Evolutionary conservation across 768 basidiomycete species (phyloP).

Genomic region (Phaeotremella skinneri): DNA sequence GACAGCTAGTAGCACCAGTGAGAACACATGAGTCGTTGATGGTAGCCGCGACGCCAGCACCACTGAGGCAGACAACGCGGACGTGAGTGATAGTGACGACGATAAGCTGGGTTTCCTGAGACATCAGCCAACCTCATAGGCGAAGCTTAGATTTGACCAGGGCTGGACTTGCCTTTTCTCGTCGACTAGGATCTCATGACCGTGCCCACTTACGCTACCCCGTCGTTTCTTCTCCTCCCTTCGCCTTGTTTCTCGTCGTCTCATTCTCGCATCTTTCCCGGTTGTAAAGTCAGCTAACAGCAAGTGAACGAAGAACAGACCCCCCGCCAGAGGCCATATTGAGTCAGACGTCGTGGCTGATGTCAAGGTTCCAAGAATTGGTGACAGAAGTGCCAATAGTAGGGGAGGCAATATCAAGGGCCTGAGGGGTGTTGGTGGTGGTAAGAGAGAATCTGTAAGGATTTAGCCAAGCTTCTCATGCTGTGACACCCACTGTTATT

Average conservation of each 20-base stretch:
- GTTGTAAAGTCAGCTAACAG: conserved; percentile 69
- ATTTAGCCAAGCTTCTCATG: background rate
- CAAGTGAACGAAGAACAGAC: conserved; percentile 75
- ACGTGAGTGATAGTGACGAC: conserved; percentile 55
- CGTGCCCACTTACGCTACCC: conserved; percentile 16
- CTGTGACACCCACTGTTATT: background rate
- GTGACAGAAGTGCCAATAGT: conserved; percentile 82
- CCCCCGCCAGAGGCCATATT: conserved; percentile 90
- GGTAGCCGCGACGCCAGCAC: conserved; percentile 86
- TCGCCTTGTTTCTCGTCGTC: conserved; percentile 21
- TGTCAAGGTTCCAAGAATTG: conserved; percentile 85
- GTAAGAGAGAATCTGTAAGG: conserved; percentile 16
- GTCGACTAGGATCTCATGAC: conserved; percentile 14
- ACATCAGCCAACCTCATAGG: conserved; percentile 2
- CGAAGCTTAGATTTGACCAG: background rate
- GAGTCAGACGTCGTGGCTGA: conserved; percentile 94
- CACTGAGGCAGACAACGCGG: conserved; percentile 85
- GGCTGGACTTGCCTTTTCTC: conserved; percentile 39
- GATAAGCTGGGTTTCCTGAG: conserved; percentile 41
- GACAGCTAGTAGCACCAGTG: conserved; percentile 56
- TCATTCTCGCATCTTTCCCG: conserved; percentile 31
- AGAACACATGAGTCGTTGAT: conserved; percentile 81
- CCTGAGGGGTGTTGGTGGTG: conserved; percentile 35
- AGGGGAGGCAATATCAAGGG: conserved; percentile 71
- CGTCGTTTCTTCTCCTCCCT: conserved; percentile 19